phyloP scores from a whole-genome alignment of 2,329 filamentous ascomycete species.

The Domatiomyces globalis region DNA sequence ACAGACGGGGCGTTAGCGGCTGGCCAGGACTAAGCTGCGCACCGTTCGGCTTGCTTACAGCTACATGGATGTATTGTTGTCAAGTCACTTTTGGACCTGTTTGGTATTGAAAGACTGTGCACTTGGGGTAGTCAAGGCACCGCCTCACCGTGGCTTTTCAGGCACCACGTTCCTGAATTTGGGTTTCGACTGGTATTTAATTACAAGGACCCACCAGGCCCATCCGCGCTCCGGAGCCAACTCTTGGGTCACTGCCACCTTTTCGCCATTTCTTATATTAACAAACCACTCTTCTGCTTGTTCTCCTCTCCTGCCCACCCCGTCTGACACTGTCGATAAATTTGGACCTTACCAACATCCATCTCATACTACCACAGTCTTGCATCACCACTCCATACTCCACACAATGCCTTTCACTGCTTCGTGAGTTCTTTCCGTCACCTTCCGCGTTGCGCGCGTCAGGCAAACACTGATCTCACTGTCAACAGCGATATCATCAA shows the following conservation, averaged over 20 bases:
- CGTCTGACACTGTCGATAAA: neutral
- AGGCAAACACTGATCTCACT: slow-evolving; percentile 4
- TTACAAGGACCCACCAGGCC: neutral
- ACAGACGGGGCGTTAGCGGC: neutral
- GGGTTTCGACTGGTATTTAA: neutral
- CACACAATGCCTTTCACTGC: neutral
- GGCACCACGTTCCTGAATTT: neutral
- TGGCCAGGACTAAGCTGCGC: no score
- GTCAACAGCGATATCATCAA: slow-evolving; percentile 55
- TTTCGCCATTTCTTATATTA: neutral
- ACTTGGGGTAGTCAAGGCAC: neutral
- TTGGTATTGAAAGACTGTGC: neutral
- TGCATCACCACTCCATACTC: neutral
- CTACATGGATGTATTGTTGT: no score
- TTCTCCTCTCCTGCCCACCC: neutral
- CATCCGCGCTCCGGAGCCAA: neutral
- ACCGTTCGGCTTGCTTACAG: no score
- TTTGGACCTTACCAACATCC: neutral
- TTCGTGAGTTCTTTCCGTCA: neutral
- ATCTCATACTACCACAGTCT: neutral
- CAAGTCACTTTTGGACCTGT: no score
- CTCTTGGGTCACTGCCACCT: neutral
- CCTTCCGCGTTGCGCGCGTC: neutral
- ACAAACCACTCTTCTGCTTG: neutral
- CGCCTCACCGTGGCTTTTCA: neutral